These are phyloP conservation scores for Craterostigma plantagineum DNA, from an alignment of 257 asterid genomes.

Conservation along the genomic window DNA sequence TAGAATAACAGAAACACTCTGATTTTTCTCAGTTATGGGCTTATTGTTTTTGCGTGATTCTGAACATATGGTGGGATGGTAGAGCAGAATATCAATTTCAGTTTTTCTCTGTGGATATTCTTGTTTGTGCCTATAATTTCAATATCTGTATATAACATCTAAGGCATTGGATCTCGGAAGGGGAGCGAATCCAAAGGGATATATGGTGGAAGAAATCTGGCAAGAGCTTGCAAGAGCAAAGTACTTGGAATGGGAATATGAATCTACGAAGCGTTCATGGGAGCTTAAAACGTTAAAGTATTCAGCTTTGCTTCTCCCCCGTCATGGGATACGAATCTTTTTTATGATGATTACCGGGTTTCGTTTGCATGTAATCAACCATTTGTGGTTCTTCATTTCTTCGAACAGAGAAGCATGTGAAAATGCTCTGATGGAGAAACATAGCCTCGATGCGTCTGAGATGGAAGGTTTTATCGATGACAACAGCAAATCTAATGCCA, in stretches of 20 bases:
- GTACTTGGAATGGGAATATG: constrained; percentile 70
- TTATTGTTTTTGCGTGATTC: no score
- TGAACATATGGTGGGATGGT: no score
- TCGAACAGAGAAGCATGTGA: constrained; percentile 52
- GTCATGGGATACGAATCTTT: background rate
- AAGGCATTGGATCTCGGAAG: constrained; percentile 88
- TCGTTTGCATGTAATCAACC: background rate
- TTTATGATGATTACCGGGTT: background rate
- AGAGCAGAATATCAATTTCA: background rate
- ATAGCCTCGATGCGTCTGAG: constrained; percentile 15
- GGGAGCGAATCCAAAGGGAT: constrained; percentile 49
- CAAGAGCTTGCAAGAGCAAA: constrained; percentile 78
- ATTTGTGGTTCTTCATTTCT: background rate
- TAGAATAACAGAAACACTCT: no score
- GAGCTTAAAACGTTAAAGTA: constrained; percentile 65
- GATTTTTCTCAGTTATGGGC: no score
- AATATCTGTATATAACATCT: constrained; percentile 1
- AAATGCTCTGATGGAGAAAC: constrained; percentile 54
- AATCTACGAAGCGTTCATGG: constrained; percentile 57
- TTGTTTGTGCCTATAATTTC: background rate
- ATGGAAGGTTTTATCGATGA: constrained; percentile 47
- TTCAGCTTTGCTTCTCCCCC: constrained; percentile 1
- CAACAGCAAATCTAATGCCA: constrained; percentile 9
- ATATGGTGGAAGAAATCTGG: constrained; percentile 96
- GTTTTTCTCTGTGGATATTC: background rate